Conservation (phyloP, 768 basidiomycete species). For the Boletus rubescentipes region DNA sequence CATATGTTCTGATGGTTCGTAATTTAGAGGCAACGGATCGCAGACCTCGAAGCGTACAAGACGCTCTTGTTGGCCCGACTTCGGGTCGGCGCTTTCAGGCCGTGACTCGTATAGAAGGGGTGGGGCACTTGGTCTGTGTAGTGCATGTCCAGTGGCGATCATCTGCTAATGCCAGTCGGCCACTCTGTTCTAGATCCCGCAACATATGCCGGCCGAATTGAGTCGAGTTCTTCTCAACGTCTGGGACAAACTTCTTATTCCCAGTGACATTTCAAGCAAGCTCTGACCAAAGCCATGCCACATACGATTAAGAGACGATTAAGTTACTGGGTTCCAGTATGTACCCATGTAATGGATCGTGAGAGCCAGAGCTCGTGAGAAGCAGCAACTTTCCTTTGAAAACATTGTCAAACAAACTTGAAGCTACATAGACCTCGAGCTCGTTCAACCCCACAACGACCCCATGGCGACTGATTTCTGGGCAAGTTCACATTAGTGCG, state of each 20-base stretch:
- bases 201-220: conserved; percentile 26
- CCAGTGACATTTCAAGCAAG: conserved; percentile 3
- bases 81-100: conserved; percentile 25
- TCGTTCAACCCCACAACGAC: background rate
- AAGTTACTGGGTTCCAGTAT: too few species aligned
- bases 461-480: conserved; percentile 89
- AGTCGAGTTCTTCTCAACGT: conserved; percentile 27
- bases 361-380: background rate
- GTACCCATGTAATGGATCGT: too few species aligned
- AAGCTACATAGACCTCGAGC: too few species aligned
- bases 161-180: background rate
- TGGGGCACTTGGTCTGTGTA: conserved; percentile 35
- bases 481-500: conserved; percentile 87
- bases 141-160: too few species aligned
- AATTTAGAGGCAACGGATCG: background rate
- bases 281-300: conserved; percentile 5
- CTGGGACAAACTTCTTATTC: conserved; percentile 7
- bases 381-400: too few species aligned
- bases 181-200: conserved; percentile 23
- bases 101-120: conserved; percentile 24
- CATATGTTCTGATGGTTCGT: background rate
- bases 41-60: conserved; percentile 34
- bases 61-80: conserved; percentile 28
- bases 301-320: too few species aligned
- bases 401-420: too few species aligned